A percentile compares a stretch with the other conserved stretches of the same genome.
These are phyloP conservation scores for Handroanthus guayacan DNA, from an alignment of 257 asterid species.

Conservation along the genomic window DNA sequence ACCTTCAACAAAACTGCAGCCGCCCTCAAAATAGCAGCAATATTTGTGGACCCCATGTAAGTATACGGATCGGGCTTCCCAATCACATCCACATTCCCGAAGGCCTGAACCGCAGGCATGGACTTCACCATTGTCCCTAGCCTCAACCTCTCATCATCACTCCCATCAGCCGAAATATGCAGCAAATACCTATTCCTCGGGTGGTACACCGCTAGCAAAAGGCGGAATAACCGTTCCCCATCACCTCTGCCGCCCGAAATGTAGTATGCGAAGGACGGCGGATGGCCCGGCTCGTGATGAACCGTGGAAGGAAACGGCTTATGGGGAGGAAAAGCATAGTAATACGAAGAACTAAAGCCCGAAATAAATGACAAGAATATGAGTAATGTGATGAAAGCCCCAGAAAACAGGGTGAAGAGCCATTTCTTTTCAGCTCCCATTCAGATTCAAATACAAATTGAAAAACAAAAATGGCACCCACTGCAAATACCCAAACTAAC, in stretches of 20 bases:
- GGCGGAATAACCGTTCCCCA: constrained; percentile 76
- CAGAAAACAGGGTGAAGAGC: constrained; percentile 89
- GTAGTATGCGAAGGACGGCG: constrained; percentile 90
- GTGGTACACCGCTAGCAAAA: constrained; percentile 88
- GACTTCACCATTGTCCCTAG: constrained; percentile 74
- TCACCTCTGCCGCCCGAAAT: constrained; percentile 86
- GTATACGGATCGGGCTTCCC: constrained; percentile 98
- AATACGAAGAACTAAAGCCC: constrained; percentile 83
- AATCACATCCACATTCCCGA: constrained; percentile 93
- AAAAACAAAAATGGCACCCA: neutral
- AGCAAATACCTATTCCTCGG: constrained; percentile 95
- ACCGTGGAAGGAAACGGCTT: constrained; percentile 64
- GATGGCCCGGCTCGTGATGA: constrained; percentile 76
- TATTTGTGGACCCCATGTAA: constrained; percentile 85
- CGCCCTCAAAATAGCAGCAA: constrained; percentile 87
- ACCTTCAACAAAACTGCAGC: constrained; percentile 82
- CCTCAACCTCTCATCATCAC: constrained; percentile 74
- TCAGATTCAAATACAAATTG: constrained; percentile 37
- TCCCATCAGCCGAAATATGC: constrained; percentile 81
- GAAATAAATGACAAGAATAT: constrained; percentile 74
- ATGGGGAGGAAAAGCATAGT: constrained; percentile 64
- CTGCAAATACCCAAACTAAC: neutral
- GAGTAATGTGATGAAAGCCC: constrained; percentile 78
- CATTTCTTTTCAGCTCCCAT: constrained; percentile 96
- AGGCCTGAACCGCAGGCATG: constrained; percentile 75